These are phyloP conservation scores for Singerocomus rubriflavus DNA, from an alignment of 1,284 basidiomycete species.

Conservation along the genomic window DNA sequence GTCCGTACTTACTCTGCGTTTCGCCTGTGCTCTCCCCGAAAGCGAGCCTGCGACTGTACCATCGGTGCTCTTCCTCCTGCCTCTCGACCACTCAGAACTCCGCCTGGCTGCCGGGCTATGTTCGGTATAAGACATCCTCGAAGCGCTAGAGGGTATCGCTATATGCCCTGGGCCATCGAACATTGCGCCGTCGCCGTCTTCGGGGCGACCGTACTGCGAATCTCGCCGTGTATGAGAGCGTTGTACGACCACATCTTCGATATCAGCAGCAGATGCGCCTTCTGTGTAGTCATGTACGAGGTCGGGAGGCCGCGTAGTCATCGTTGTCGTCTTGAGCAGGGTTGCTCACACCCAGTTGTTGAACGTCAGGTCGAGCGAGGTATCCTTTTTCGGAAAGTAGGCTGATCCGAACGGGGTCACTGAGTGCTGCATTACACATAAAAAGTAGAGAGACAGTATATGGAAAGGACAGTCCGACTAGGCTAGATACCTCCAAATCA, in stretches of 20 bases:
- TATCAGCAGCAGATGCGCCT: constrained; percentile 74
- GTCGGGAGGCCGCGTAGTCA: constrained; percentile 11
- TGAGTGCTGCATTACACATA: background rate
- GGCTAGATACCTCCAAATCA: constrained; percentile 88
- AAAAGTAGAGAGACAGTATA: background rate
- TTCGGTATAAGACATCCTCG: constrained; percentile 68
- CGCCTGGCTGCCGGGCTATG: constrained; percentile 40
- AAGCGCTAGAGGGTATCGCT: constrained; percentile 71
- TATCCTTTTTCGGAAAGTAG: constrained; percentile 17
- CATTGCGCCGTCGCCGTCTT: constrained; percentile 58
- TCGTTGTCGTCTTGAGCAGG: constrained; percentile 1
- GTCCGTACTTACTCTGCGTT: constrained; percentile 47
- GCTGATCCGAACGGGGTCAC: too few species aligned
- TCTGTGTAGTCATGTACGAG: constrained; percentile 70
- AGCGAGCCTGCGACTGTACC: constrained; percentile 24
- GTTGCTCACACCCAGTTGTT: background rate
- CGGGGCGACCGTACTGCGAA: constrained; percentile 52
- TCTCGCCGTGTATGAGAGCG: constrained; percentile 54
- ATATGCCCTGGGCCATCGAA: constrained; percentile 74
- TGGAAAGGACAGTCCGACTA: constrained; percentile 35
- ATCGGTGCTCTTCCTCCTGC: constrained; percentile 53
- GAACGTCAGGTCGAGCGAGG: too few species aligned
- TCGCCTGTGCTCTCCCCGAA: constrained; percentile 30
- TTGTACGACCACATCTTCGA: constrained; percentile 53
- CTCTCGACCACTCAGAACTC: constrained; percentile 54